Evolutionary conservation across 1,284 basidiomycete species (phyloP).

Genomic region (Melanopsichium pennsylvanicum): DNA sequence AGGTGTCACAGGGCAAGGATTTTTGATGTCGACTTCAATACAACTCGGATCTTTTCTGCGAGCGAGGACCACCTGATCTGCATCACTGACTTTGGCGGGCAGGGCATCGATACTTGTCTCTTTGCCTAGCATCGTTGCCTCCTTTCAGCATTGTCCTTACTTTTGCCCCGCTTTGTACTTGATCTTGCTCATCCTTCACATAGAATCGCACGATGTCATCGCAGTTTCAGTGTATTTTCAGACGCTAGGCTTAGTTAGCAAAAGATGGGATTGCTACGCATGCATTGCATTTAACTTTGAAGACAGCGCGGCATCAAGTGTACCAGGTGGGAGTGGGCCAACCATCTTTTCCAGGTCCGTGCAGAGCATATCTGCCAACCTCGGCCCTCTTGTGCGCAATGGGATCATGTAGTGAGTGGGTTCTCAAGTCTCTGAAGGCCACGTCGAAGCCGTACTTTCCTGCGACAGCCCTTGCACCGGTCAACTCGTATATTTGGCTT

Average conservation of each 20-base stretch:
- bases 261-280: too few species aligned
- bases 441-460: constrained; percentile 64
- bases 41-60: constrained; percentile 46
- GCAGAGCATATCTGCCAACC: constrained; percentile 56
- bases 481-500: constrained; percentile 61
- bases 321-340: constrained; percentile 61
- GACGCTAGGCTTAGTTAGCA: too few species aligned
- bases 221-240: too few species aligned
- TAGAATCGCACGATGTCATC: too few species aligned
- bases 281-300: too few species aligned
- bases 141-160: too few species aligned
- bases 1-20: constrained; percentile 30
- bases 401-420: constrained; percentile 65
- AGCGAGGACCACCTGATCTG: constrained; percentile 49
- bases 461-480: constrained; percentile 60
- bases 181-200: too few species aligned
- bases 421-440: constrained; percentile 52
- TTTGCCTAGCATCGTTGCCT: constrained; percentile 18
- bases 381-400: constrained; percentile 63
- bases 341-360: constrained; percentile 55
- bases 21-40: constrained; percentile 52
- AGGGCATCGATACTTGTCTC: constrained; percentile 35
- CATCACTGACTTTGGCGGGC: constrained; percentile 40
- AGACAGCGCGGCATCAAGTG: constrained; percentile 34
- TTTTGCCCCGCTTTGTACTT: too few species aligned